Conservation (phyloP, 352 stramenopile species). For the Chrysophaeum taylorii region DNA sequence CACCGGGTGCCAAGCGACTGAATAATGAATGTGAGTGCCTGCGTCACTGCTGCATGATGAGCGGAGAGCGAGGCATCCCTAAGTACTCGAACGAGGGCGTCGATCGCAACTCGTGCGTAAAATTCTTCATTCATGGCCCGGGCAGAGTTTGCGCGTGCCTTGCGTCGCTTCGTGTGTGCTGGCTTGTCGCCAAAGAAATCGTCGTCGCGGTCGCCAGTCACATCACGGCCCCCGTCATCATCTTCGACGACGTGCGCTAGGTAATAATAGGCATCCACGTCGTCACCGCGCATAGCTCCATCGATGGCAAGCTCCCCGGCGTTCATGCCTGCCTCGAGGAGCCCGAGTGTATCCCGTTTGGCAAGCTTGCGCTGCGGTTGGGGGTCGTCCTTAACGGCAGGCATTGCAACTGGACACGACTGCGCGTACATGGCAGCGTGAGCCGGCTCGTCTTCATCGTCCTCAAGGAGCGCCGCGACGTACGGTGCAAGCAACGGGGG, state of each 20-base stretch:
- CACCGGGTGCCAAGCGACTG: slow-evolving; percentile 84
- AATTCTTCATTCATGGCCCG: slow-evolving; percentile 76
- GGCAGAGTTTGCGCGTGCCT: slow-evolving; percentile 57
- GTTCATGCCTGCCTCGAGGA: neutral
- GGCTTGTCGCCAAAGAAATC: slow-evolving; percentile 20
- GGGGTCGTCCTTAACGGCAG: slow-evolving; percentile 15
- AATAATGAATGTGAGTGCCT: slow-evolving; percentile 98
- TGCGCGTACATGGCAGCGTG: slow-evolving; percentile 19
- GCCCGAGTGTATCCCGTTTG: no score
- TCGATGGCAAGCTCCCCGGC: neutral
- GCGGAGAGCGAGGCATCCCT: slow-evolving; percentile 82
- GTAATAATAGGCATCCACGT: slow-evolving; percentile 6
- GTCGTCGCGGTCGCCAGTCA: slow-evolving; percentile 33
- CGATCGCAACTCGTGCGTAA: slow-evolving; percentile 92
- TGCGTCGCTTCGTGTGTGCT: slow-evolving; percentile 25
- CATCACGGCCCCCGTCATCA: neutral
- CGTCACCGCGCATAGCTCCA: neutral
- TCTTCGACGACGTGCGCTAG: neutral
- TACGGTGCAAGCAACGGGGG: neutral
- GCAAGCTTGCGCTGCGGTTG: no score
- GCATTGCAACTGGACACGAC: slow-evolving; percentile 4
- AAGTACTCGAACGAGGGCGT: slow-evolving; percentile 88
- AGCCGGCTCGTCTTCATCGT: slow-evolving; percentile 16
- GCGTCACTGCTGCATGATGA: slow-evolving; percentile 92
- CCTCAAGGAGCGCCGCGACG: slow-evolving; percentile 8